phyloP scores from a whole-genome alignment of 768 basidiomycete species.

The Mycena albidolilacea region DNA sequence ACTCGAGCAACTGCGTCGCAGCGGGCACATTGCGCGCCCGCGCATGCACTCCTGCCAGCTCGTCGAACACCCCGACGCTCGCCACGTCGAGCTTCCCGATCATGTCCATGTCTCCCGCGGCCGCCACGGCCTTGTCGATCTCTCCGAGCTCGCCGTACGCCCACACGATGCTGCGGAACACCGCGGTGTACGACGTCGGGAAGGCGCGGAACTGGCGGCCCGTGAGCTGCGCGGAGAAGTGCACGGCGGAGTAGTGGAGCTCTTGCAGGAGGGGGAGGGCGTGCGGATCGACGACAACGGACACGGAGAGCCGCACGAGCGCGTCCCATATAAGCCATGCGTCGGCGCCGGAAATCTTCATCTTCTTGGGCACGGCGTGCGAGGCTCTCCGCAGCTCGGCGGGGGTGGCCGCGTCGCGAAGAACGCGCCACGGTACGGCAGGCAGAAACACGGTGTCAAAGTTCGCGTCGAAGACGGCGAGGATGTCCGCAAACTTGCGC shows the following conservation, averaged over 20 bases:
- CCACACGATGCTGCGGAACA: conserved; percentile 34
- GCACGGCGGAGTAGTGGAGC: conserved; percentile 26
- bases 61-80: conserved; percentile 24
- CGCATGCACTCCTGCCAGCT: conserved; percentile 33
- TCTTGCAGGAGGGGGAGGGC: conserved; percentile 16
- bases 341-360: conserved; percentile 24
- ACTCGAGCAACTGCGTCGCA: conserved; percentile 19
- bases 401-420: background rate
- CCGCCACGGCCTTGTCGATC: conserved; percentile 18
- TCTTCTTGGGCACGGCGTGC: conserved; percentile 22
- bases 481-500: conserved; percentile 25
- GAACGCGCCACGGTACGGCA: background rate
- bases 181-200: conserved; percentile 37
- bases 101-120: conserved; percentile 20
- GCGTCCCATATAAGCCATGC: conserved; percentile 40
- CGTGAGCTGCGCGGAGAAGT: conserved; percentile 29
- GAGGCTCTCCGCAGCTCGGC: background rate
- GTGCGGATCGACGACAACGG: background rate
- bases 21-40: conserved; percentile 22
- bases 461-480: conserved; percentile 33
- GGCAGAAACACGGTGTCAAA: conserved; percentile 28
- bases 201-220: conserved; percentile 31
- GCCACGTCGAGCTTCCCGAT: conserved; percentile 22
- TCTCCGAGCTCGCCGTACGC: conserved; percentile 28
- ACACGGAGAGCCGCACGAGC: conserved; percentile 32